Evolutionary conservation across 164 flowering plant species (phyloP).

Genomic region (Dillenia suffruticosa): DNA sequence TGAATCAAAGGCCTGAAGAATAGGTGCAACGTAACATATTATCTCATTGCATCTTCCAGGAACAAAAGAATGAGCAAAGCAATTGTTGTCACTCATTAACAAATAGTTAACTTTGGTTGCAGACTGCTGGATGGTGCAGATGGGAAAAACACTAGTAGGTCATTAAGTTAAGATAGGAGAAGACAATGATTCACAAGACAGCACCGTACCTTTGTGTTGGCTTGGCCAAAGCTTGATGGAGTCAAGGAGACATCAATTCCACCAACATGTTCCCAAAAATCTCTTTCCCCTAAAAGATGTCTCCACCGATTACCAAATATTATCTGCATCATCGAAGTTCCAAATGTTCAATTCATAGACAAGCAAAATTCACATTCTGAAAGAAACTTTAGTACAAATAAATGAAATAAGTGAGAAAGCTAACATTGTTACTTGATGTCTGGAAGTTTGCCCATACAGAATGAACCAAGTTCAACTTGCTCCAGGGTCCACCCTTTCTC

Average conservation of each 20-base stretch:
- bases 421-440: conserved; percentile 84
- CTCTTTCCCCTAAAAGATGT: conserved; percentile 84
- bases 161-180: background rate
- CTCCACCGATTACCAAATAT: conserved; percentile 98
- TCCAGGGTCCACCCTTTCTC: conserved; percentile 76
- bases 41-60: background rate
- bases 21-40: background rate
- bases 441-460: conserved; percentile 98
- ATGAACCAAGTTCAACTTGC: conserved; percentile 56
- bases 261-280: conserved; percentile 96
- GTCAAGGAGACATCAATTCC: conserved; percentile 85
- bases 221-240: conserved; percentile 98
- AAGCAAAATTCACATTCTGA: too few species aligned
- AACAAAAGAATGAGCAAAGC: background rate
- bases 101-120: conserved; percentile 1
- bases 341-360: conserved; percentile 1
- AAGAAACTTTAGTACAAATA: background rate
- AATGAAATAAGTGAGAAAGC: conserved; percentile 12
- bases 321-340: conserved; percentile 45
- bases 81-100: background rate
- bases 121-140: too few species aligned
- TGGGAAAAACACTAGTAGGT: too few species aligned
- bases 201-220: conserved; percentile 68
- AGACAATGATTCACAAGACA: background rate
- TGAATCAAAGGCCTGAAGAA: conserved; percentile 84